These are phyloP conservation scores for Thuja plicata DNA, from an alignment of 83 land plant species.

Conservation along the genomic window DNA sequence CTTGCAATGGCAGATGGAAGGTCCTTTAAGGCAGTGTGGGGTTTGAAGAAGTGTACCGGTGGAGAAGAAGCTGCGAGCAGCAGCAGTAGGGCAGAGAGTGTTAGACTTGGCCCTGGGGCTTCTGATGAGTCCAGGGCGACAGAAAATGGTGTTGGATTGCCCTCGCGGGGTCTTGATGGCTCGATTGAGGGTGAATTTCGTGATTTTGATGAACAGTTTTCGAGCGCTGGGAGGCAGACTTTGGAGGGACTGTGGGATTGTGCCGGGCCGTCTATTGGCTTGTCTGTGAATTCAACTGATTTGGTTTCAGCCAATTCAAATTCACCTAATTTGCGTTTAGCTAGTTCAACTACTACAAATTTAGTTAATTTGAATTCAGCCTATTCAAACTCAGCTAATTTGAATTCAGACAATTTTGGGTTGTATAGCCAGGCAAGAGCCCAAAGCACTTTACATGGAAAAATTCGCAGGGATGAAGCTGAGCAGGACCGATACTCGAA, in stretches of 20 bases:
- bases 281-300: neutral
- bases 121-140: neutral
- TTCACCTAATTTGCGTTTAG: neutral
- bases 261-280: neutral
- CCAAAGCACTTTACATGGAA: neutral
- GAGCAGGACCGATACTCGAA: neutral
- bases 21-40: neutral
- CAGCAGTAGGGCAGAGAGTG: neutral
- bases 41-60: neutral
- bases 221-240: neutral
- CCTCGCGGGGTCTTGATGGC: neutral
- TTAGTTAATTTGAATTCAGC: too few species aligned
- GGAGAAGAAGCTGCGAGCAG: neutral
- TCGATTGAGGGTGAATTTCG: neutral
- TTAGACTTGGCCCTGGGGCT: neutral
- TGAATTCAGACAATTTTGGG: neutral
- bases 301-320: neutral
- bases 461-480: neutral
- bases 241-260: neutral
- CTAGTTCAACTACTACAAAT: too few species aligned
- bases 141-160: neutral
- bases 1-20: neutral
- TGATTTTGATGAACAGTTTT: constrained; percentile 1
- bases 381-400: neutral
- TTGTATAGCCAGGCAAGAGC: neutral